Evolutionary conservation across 176 grass and related monocot genomes (phyloP), one percentile per base, ranked within the genome.

Genomic region (Eragrostis curvula): DNA sequence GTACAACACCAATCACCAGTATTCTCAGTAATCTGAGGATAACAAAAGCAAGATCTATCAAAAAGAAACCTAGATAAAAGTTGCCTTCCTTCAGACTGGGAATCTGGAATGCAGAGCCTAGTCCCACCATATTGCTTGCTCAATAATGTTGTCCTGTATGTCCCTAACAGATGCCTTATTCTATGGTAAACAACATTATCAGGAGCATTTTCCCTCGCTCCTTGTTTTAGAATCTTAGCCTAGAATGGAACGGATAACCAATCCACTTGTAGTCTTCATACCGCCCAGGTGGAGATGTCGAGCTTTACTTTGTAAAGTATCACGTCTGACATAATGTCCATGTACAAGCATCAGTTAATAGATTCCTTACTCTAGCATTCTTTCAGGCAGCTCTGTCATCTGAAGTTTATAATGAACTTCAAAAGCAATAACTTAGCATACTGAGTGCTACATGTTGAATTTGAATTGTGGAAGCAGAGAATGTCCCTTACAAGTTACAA

Each of bases 11-110:
- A 78, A 24, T 29, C 27, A 70, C 48, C 52, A 70, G 29, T 77
- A 50, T 21, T 66, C 36, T 47, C 65, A 16, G 12, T 25, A 40
- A 65, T 44, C n/a, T 67, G 49, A 79, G 29, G 79, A 55, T 73
- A 73, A 47, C 74, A 79, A 82, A 88, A 79, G 70, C 67, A 83
- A 47, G 59, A 64, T 84, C n/a, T 79, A 79, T 66, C 59, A 59
- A 59, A 67, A 88, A 83, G 36, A 21, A 83, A 66, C 27, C 58
- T 73, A 48, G 66, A 79, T 56, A 73, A 79, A 77, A 58, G 69
- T 40, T 66, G 46, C 9, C 66, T 46, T 29, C 48, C 27, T 76
- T 77, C 71, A 43, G 41, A 70, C 9, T 77, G 12, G 64, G 79
- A 82, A 82, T 82, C 55, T 87, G 13, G 79, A 63, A 30, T 76